Base-by-base conservation (phyloP, 2,329 filamentous ascomycete species). In the Venturia effusa region DNA sequence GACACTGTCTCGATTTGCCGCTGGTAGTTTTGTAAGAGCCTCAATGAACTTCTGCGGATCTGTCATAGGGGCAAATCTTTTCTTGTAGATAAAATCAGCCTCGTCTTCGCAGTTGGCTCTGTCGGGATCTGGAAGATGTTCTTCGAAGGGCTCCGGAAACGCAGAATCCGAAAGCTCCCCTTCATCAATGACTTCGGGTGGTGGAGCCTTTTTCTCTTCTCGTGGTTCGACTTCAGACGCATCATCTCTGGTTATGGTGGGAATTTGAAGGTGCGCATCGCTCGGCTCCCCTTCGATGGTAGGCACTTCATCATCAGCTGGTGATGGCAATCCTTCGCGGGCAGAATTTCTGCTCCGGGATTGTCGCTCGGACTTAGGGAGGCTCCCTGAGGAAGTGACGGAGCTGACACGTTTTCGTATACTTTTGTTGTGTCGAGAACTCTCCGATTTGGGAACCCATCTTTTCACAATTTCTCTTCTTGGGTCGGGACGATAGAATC, bases 1-100 rank as follows among this genome's bases (percentile, higher is more conserved):
- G n/a, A 80, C 79, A 0, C 76, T 78, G 13, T 80, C 76, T 65
- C 81, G 77, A 45, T 73, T 71, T 4, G 73, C 71, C 5, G 75
- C 73, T 24, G 75, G 70, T 66, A 72, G 73, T 67, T 78, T 80
- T 19, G 74, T 79, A 32, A 81, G 69, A 1, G 75, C 71, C 8
- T 71, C 71, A 57, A 80, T 72, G 61, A 80, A 75, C 24, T 71
- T 69, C 51, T 78, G 75, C 1, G 75, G 70, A 57, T 78, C 74
- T 13, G 75, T 73, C 70, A 81, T 74, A 1, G 77, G 74, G 43
- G 72, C 69, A 66, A 75, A 81, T 6, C 71, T 68, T 8, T 68
- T 72, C 64, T 76, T 74, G 39, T 79, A 69, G 7, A 79, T 70
- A 43, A 73, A 74, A 60, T 77, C 76, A 5, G 79, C 78, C 40